A percentile compares a stretch with the other conserved stretches of the same genome.
Evolutionary conservation across 139 green algal genomes (phyloP).

Genomic region (Ostreobium quekettii): DNA sequence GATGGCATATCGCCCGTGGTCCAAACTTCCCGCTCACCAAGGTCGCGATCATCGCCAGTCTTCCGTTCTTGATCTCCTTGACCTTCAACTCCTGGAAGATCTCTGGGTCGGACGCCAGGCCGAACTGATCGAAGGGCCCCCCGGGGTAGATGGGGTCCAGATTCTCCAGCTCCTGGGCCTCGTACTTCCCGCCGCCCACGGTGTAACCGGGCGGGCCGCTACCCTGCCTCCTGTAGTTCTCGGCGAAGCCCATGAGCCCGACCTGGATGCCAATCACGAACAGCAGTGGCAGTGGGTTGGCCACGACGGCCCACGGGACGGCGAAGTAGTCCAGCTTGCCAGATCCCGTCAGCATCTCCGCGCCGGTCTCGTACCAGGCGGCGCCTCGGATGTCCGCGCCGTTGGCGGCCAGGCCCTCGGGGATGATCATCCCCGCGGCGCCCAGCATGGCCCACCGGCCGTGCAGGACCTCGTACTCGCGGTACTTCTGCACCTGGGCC

Average conservation of each 20-base stretch:
- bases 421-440: constrained; percentile 89
- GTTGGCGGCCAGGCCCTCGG: constrained; percentile 84
- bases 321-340: constrained; percentile 93
- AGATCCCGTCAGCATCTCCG: constrained; percentile 87
- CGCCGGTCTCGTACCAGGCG: constrained; percentile 89
- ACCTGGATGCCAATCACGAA: constrained; percentile 67
- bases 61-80: constrained; percentile 98
- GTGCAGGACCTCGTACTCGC: constrained; percentile 86
- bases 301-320: constrained; percentile 74
- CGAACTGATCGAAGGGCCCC: constrained; percentile 93
- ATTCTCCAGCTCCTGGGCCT: constrained; percentile 68
- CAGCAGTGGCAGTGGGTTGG: constrained; percentile 85
- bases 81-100: constrained; percentile 89
- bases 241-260: constrained; percentile 76
- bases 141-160: constrained; percentile 90
- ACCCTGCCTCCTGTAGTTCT: constrained; percentile 72
- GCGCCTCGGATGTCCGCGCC: constrained; percentile 74
- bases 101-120: constrained; percentile 85
- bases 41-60: constrained; percentile 84
- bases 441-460: constrained; percentile 96
- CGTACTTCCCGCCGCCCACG: constrained; percentile 87
- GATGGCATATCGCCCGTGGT: no score
- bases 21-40: constrained; percentile 68
- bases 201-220: constrained; percentile 80
- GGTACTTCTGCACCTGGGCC: constrained; percentile 80